A percentile compares a stretch with the other conserved stretches of the same genome.
Evolutionary conservation across 768 basidiomycete species (phyloP).

Genomic region (Cystoderma amianthinum): DNA sequence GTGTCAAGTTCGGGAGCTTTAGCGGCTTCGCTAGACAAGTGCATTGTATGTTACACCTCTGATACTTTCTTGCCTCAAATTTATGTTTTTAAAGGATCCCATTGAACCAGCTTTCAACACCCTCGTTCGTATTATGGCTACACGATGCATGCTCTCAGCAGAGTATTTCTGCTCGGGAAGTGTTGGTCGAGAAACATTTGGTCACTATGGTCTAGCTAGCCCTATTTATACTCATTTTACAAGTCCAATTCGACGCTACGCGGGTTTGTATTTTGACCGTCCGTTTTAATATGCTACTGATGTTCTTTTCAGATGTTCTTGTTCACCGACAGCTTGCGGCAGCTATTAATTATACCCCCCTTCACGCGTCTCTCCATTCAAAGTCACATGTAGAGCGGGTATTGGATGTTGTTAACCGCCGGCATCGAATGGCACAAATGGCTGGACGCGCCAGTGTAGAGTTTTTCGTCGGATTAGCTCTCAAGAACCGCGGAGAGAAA

Average conservation of each 20-base stretch:
- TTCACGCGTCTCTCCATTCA: conserved; percentile 86
- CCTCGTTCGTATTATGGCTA: conserved; percentile 97
- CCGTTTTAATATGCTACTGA: not conserved
- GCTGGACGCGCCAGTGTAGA: conserved; percentile 94
- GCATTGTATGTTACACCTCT: conserved; percentile 54
- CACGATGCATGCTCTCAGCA: conserved; percentile 95
- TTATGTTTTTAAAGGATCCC: conserved; percentile 49
- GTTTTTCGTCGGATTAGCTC: conserved; percentile 92
- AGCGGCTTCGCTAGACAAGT: conserved; percentile 82
- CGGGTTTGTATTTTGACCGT: conserved; percentile 46
- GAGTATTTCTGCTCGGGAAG: conserved; percentile 98
- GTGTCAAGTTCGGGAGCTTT: conserved; percentile 89
- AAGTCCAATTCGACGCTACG: conserved; percentile 94
- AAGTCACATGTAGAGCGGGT: conserved; percentile 84
- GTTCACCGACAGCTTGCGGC: conserved; percentile 91
- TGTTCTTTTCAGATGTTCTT: conserved; percentile 74
- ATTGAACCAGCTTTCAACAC: conserved; percentile 91
- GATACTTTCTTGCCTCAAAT: not conserved
- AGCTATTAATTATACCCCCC: conserved; percentile 74
- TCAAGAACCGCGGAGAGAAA: conserved; percentile 60
- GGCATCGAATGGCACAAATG: conserved; percentile 97
- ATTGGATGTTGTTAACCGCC: conserved; percentile 79
- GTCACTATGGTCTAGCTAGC: conserved; percentile 96
- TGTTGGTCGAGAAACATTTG: conserved; percentile 86
- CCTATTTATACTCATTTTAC: conserved; percentile 99